Percentiles rank a stretch among this genome's conserved stretches.
phyloP scores from a whole-genome alignment of 2,329 filamentous ascomycete species.

The Tolypocladium tropicale region DNA sequence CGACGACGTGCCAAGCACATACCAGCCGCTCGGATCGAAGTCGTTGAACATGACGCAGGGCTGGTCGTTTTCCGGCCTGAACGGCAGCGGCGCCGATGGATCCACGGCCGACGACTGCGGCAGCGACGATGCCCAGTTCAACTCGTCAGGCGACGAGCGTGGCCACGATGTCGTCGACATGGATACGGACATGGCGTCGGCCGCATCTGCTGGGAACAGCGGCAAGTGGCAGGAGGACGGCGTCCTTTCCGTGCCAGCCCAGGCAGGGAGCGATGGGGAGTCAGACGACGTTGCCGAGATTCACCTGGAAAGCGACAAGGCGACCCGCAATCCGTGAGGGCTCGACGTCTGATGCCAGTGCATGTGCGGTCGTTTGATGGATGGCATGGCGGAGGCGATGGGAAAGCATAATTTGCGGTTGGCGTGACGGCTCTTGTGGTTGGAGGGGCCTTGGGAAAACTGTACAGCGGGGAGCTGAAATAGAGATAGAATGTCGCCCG shows the following conservation, averaged over 20 bases:
- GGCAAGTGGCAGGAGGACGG: slow-evolving; percentile 21
- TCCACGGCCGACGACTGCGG: slow-evolving; percentile 25
- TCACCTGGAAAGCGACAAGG: slow-evolving; percentile 31
- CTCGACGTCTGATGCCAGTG: background rate
- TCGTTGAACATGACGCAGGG: slow-evolving; percentile 23
- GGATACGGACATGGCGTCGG: slow-evolving; percentile 20
- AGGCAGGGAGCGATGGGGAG: slow-evolving; percentile 21
- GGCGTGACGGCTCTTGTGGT: background rate
- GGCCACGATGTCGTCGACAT: slow-evolving; percentile 13
- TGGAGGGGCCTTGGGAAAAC: background rate
- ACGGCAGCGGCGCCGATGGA: slow-evolving; percentile 17
- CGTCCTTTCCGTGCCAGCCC: slow-evolving; percentile 29
- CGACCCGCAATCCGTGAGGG: slow-evolving; percentile 11
- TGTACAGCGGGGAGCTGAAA: background rate
- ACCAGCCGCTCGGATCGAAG: slow-evolving; percentile 15
- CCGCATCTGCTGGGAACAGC: slow-evolving; percentile 5
- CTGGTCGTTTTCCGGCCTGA: slow-evolving; percentile 37
- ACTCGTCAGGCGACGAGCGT: slow-evolving; percentile 27
- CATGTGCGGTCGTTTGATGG: background rate
- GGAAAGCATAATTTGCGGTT: background rate
- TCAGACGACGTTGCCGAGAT: slow-evolving; percentile 40
- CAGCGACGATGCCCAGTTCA: slow-evolving; percentile 33
- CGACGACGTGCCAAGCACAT: slow-evolving; percentile 27
- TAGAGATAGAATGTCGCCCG: slow-evolving; percentile 8
- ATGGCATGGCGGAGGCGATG: background rate